phyloP scores from a whole-genome alignment of 1,284 basidiomycete species.

The Takashimella tepidaria region DNA sequence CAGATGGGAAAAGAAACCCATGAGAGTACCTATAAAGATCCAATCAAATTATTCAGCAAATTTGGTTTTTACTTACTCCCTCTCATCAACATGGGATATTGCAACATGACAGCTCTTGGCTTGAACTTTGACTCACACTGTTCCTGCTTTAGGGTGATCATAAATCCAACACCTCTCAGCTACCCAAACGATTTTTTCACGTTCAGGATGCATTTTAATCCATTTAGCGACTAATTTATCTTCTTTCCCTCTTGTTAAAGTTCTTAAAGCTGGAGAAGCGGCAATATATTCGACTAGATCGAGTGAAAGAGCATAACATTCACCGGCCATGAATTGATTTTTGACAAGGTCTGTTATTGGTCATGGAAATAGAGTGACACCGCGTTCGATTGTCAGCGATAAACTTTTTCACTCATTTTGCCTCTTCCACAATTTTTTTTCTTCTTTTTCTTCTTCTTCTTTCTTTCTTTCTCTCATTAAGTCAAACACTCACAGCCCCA shows the following conservation, averaged over 20 bases:
- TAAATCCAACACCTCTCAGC: conserved; percentile 97
- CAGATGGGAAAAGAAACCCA: conserved; percentile 93
- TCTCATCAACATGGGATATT: neutral
- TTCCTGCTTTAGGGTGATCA: conserved; percentile 89
- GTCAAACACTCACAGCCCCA: conserved; percentile 69
- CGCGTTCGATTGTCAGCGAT: neutral
- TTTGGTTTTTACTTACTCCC: neutral
- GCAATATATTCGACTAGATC: conserved; percentile 86
- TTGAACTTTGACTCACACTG: conserved; percentile 64
- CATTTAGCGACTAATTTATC: conserved; percentile 91
- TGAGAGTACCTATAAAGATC: conserved; percentile 79
- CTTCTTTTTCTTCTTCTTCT: no score
- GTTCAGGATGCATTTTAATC: conserved; percentile 83
- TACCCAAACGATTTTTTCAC: conserved; percentile 74
- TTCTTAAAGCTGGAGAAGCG: conserved; percentile 62
- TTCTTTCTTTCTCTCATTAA: no score
- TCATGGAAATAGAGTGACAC: conserved; percentile 1
- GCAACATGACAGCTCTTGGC: no score
- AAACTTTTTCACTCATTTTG: no score
- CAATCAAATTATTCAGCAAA: neutral
- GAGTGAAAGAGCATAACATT: conserved; percentile 86
- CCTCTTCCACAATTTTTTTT: no score
- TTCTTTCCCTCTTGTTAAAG: conserved; percentile 75
- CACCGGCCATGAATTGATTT: conserved; percentile 92
- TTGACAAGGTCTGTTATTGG: conserved; percentile 68